These are phyloP conservation scores for Massarina eburnea DNA, from an alignment of 2,329 filamentous ascomycete species.

Conservation along the genomic window DNA sequence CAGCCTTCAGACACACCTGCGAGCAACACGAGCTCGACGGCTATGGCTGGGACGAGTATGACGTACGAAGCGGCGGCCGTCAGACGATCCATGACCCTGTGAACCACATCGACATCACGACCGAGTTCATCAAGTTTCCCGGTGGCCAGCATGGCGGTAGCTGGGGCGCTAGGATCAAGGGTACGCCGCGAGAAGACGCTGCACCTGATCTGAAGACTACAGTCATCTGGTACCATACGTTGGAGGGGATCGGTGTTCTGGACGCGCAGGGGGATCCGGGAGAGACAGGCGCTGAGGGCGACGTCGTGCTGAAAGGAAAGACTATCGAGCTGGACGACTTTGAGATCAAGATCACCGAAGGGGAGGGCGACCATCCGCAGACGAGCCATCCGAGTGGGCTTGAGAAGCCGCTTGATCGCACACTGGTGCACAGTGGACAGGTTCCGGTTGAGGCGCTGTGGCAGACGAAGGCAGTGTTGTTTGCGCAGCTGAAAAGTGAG, in stretches of 20 bases:
- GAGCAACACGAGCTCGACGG: constrained; percentile 95
- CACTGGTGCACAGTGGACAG: constrained; percentile 71
- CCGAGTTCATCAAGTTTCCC: constrained; percentile 89
- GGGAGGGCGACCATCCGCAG: constrained; percentile 62
- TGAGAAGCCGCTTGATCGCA: constrained; percentile 72
- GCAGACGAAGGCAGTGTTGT: constrained; percentile 74
- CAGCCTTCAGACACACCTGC: constrained; percentile 90
- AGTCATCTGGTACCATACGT: constrained; percentile 76
- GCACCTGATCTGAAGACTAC: constrained; percentile 70
- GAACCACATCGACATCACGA: constrained; percentile 88
- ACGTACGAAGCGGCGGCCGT: constrained; percentile 80
- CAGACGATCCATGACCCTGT: constrained; percentile 89
- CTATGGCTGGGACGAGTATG: constrained; percentile 98
- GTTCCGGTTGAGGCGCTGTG: constrained; percentile 72
- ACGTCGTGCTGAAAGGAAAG: constrained; percentile 70
- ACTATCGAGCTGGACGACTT: constrained; percentile 77
- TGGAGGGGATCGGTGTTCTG: constrained; percentile 74
- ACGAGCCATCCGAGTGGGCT: constrained; percentile 64
- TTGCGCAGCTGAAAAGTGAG: constrained; percentile 63
- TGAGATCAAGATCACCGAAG: constrained; percentile 73
- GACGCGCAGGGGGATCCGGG: constrained; percentile 53
- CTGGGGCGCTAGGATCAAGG: constrained; percentile 89
- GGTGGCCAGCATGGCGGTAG: constrained; percentile 83
- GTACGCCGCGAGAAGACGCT: constrained; percentile 70
- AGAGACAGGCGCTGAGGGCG: constrained; percentile 56